Conservation (phyloP, 768 basidiomycete species). For the Boletellus ananas region DNA sequence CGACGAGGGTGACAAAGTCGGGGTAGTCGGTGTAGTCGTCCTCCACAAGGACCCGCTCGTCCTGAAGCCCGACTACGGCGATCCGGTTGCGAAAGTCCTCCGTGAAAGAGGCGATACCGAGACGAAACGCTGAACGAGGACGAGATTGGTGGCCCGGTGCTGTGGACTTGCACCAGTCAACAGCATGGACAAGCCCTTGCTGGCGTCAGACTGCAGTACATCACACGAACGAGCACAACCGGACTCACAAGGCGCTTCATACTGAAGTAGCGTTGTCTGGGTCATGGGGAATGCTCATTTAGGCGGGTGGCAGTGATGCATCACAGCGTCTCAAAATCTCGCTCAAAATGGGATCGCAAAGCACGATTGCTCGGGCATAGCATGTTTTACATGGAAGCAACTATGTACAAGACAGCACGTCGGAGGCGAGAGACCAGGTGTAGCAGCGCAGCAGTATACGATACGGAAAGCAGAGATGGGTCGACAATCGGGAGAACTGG, state of each 20-base stretch:
- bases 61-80: conserved; percentile 73
- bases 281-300: conserved; percentile 42
- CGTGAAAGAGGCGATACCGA: conserved; percentile 80
- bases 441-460: conserved; percentile 18
- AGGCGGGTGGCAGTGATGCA: conserved; percentile 24
- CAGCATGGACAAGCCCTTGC: conserved; percentile 78
- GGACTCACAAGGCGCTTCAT: conserved; percentile 79
- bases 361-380: conserved; percentile 10
- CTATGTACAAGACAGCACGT: conserved; percentile 31
- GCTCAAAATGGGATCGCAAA: background rate
- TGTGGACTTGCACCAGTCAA: conserved; percentile 87
- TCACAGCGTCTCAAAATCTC: background rate
- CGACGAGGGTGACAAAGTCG: conserved; percentile 83
- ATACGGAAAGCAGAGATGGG: conserved; percentile 15
- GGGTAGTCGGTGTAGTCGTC: conserved; percentile 80
- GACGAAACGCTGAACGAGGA: conserved; percentile 74
- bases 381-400: conserved; percentile 27
- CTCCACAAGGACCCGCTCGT: conserved; percentile 84
- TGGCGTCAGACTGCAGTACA: conserved; percentile 15
- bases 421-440: conserved; percentile 14
- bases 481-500: conserved; percentile 16
- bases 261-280: conserved; percentile 70
- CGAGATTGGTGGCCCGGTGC: conserved; percentile 70
- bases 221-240: background rate
- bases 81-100: conserved; percentile 83